A percentile compares a stretch with the other conserved stretches of the same genome.
Evolutionary conservation across 306 rosid species (phyloP).

Genomic region (Cucurbita maxima): DNA sequence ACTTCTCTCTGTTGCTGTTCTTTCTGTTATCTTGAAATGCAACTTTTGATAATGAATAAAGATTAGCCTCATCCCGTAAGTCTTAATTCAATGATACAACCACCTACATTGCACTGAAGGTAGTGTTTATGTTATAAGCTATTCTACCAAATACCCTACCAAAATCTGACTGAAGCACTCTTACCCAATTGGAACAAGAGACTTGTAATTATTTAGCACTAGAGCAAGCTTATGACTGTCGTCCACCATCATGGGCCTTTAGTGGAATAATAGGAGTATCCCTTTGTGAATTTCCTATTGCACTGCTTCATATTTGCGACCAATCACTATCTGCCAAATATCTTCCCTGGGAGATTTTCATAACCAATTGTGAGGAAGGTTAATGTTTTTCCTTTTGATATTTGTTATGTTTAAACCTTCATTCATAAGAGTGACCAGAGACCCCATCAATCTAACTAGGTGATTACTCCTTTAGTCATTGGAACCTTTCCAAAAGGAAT

Average conservation of each 20-base stretch:
- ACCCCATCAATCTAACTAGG: background rate
- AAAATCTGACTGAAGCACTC: background rate
- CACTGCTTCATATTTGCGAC: background rate
- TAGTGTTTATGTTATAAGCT: background rate
- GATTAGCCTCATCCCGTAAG: background rate
- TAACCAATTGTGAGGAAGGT: background rate
- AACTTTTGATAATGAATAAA: background rate
- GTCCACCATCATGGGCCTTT: background rate
- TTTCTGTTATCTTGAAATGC: background rate
- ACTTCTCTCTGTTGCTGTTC: background rate
- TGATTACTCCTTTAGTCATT: background rate
- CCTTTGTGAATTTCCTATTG: background rate
- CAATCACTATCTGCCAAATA: background rate
- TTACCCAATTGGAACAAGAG: background rate
- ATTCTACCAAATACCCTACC: background rate
- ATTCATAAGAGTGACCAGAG: background rate
- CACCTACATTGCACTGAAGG: background rate
- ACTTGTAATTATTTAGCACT: background rate
- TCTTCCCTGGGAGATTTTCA: background rate
- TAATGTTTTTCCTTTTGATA: background rate
- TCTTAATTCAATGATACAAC: background rate
- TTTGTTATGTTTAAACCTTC: background rate
- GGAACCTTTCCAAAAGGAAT: background rate
- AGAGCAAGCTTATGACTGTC: background rate
- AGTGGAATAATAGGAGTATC: background rate